Percentiles rank a stretch among this genome's conserved stretches.
Evolutionary conservation across 2,329 filamentous ascomycete genomes (phyloP).

Genomic region (Hortaea sp.): DNA sequence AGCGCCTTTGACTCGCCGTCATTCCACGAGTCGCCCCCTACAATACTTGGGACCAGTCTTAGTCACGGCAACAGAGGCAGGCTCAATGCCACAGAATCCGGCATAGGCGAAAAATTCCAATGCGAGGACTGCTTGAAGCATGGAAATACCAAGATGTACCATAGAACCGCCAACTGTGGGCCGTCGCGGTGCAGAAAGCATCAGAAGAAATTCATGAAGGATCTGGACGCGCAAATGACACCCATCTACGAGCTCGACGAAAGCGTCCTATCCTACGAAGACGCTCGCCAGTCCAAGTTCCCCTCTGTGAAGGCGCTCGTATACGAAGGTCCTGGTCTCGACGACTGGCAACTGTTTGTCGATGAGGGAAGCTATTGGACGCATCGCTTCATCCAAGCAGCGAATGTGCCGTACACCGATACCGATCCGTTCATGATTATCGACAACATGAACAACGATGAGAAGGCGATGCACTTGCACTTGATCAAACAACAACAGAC

Average conservation of each 20-base stretch:
- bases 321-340: slow-evolving; percentile 1
- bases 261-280: background rate
- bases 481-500: slow-evolving; percentile 6
- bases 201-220: background rate
- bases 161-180: background rate
- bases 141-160: background rate
- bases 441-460: background rate
- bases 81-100: background rate
- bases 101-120: slow-evolving; percentile 1
- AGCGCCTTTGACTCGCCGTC: background rate
- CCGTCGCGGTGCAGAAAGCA: background rate
- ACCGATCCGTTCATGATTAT: background rate
- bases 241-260: background rate
- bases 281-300: background rate
- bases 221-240: background rate
- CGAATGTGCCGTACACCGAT: background rate
- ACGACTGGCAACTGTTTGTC: slow-evolving; percentile 2
- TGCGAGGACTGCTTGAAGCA: slow-evolving; percentile 2
- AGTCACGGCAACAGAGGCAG: background rate
- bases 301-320: background rate
- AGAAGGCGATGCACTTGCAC: background rate
- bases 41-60: background rate
- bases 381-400: slow-evolving; percentile 5
- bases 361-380: slow-evolving; percentile 5
- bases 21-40: background rate